Base-by-base conservation (phyloP, 306 rosid species). In the Dalbergia oliveri region DNA sequence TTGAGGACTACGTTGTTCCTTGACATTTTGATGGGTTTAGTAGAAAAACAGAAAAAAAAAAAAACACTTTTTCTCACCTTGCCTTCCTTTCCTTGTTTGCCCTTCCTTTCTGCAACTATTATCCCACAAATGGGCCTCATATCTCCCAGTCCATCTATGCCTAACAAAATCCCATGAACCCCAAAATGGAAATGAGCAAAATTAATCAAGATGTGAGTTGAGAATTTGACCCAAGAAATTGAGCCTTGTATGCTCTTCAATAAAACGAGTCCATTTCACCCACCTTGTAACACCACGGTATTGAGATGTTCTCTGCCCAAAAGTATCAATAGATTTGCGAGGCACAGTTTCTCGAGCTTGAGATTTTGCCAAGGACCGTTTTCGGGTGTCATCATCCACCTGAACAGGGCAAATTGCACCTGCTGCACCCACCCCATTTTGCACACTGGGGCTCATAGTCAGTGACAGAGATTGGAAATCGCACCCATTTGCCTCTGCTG, bases 61-160 rank as follows among this genome's bases (percentile, higher is more conserved):
- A 49, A 19, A 45, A 18, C 4, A 11, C 69, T 69, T 73, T 77
- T 56, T 37, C 83, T 89, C 72, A 93, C 99, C 99, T 90, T 95
- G 99, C 54, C 99, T 95, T 86, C 99, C 99, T 87, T 95, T 95
- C 88, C 99, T 95, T 69, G 99, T 95, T 84, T 95, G 98, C 21
- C 98, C 99, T 83, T 95, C 99, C 82, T 95, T 93, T 85, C 99
- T 93, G 86, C 98, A 95, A 77, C 99, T 95, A 79, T 95, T 95
- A 79, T 95, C 99, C 99, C 99, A 95, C 81, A 95, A 85, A 89
- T 95, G 99, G 44, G 99, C 99, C 69, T 95, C 98, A 82, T 95
- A 95, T 87, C 99, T 93, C 79, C 99, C 99, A 8, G 99, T 95
- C 99, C 99, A 95, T 80, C 99, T 90, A 91, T 93, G 98, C 88